These are phyloP conservation scores for Citrus inodora DNA, from an alignment of 345 rosid species.

Conservation along the genomic window DNA sequence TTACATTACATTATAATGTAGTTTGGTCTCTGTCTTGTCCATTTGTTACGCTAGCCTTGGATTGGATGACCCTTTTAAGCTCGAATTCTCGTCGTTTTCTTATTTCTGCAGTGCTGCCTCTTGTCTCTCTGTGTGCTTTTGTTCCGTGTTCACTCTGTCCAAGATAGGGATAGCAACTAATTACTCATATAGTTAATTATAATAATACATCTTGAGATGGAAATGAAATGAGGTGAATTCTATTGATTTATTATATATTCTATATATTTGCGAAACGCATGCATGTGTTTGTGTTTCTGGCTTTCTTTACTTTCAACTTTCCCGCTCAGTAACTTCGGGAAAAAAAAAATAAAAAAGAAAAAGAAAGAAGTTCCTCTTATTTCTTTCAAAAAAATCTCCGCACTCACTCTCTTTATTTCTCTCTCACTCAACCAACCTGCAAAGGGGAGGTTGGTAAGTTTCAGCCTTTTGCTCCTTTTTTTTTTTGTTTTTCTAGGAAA, in stretches of 20 bases:
- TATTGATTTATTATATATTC: not conserved
- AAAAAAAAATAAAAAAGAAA: not conserved
- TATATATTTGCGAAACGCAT: not conserved
- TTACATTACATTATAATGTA: not conserved
- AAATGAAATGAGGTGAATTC: not conserved
- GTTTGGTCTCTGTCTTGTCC: slow-evolving; percentile 15
- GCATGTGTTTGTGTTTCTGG: slow-evolving; percentile 40
- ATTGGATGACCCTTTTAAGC: slow-evolving; percentile 28
- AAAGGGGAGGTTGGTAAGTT: not conserved
- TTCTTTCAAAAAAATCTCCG: not conserved
- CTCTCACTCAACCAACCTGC: not conserved
- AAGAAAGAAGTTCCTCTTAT: not conserved
- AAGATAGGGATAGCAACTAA: slow-evolving; percentile 5
- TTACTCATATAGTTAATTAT: not conserved
- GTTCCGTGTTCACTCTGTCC: slow-evolving; percentile 35
- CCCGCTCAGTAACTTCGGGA: slow-evolving; percentile 51
- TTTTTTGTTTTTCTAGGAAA: not conserved
- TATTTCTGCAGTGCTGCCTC: slow-evolving; percentile 1
- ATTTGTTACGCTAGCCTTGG: slow-evolving; percentile 23
- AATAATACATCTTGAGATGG: not conserved
- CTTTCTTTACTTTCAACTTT: slow-evolving; percentile 58
- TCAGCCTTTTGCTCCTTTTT: not conserved
- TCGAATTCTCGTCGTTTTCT: slow-evolving; percentile 48
- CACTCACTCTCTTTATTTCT: not conserved
- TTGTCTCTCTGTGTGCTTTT: slow-evolving; percentile 22